Base-by-base conservation (phyloP, 2,329 filamentous ascomycete species). In the Madurella mycetomatis region DNA sequence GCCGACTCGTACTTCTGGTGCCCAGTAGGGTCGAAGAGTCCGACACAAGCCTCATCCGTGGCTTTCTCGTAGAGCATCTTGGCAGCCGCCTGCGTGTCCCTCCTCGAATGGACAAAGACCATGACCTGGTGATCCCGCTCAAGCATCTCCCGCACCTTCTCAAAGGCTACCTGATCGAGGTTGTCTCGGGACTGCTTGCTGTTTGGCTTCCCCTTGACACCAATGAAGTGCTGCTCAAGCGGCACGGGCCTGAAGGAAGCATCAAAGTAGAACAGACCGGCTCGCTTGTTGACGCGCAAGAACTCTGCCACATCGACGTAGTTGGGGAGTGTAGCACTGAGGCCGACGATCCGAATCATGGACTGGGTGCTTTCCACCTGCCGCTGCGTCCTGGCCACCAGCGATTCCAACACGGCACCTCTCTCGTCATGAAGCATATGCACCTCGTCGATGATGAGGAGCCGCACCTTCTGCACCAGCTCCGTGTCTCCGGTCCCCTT, bases 371-470 rank as follows among this genome's bases (percentile, higher is more conserved):
- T 96, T 72, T 99, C 95, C 0, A 99, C 95, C 66, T 99, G 94
- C 59, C 94, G 81, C 73, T 97, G 87, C 0, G 95, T 99, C 64
- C 94, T 84, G 11, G 94, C 94, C 15, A 99, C 95, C 18, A 99
- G 78, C 5, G 92, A 96, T 68, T 99, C 94, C 30, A 99, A 80
- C 0, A 99, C 95, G 12, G 95, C 91, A 66, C 94, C 94, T 69
- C 94, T 85, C 70, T 97, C 94, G 69, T 99, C 94, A 66, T 99
- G 95, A 64, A 99, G 85, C 95, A 99, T 99, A 68, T 99, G 94
- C 1, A 99, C 94, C 73, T 99, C 94, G 70, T 99, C 94, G 59
- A 99, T 97, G 65, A 99, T 97, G 56, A 99, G 80, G 1, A 99
- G 78, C 11, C 92, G 85, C 19, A 99, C 94, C 69, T 99, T 99